Evolutionary conservation across 1,139 yeast species (phyloP).

Genomic region (Scheffersomyces insectosa): DNA sequence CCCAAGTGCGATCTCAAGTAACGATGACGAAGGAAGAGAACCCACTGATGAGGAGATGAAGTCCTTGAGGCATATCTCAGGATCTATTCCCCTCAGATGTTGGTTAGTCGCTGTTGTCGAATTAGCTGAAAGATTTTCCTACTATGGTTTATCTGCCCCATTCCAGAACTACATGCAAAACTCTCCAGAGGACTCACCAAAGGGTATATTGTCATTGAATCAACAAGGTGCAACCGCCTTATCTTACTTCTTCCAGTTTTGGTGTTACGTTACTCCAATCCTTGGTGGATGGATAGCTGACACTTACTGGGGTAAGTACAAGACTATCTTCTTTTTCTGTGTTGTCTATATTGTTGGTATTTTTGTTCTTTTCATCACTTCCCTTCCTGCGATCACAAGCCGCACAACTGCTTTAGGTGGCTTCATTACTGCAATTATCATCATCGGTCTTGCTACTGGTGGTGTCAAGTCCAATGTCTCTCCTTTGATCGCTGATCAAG

Average conservation of each 20-base stretch:
- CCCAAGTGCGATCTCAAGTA: neutral
- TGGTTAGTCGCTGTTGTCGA: conserved; percentile 24
- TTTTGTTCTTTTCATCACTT: conserved; percentile 64
- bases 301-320: conserved; percentile 21
- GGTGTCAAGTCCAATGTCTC: conserved; percentile 22
- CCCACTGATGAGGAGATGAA: conserved; percentile 20
- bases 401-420: conserved; percentile 49
- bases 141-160: conserved; percentile 54
- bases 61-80: conserved; percentile 20
- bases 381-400: conserved; percentile 65
- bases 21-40: conserved; percentile 14
- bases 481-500: conserved; percentile 23
- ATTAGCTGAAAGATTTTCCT: conserved; percentile 22
- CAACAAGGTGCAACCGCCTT: conserved; percentile 42
- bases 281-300: conserved; percentile 26
- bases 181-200: conserved; percentile 42
- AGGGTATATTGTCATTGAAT: conserved; percentile 66
- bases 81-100: conserved; percentile 21
- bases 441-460: conserved; percentile 68
- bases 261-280: conserved; percentile 24
- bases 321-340: conserved; percentile 45
- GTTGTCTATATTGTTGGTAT: conserved; percentile 62
- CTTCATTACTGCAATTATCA: conserved; percentile 58
- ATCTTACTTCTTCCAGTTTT: conserved; percentile 22
- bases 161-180: conserved; percentile 76